Evolutionary conservation across 805 yeast species (phyloP), one percentile per base, ranked within the genome.

Genomic region (Martiniozyma abietophila): DNA sequence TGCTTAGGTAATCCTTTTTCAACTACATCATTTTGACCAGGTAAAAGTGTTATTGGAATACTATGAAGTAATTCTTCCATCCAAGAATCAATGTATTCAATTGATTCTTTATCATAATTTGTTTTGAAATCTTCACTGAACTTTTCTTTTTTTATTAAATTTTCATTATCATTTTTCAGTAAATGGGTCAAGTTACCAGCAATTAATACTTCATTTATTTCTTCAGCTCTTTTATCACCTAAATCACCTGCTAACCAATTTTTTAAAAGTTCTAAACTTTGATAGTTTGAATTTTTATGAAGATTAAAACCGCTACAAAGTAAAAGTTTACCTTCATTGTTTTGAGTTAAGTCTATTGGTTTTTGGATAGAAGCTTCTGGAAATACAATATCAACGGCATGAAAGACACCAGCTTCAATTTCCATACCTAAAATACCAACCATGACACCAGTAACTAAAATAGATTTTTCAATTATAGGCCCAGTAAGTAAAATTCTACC

Each of bases 381-480:
- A 45, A 74, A 80, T 2, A 71, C 71, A 2, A 88, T 64, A 50
- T 88, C 97, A 45, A 83, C 71, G 5, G 84, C 83, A 39, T 80
- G 82, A 54, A 92, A 88, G 2, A 77, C 65, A 4, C 97, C 97
- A 0, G 86, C 76, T 29, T 71, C 75, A 7, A 80, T 67, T 51
- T 88, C 96, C 61, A 83, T 76, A 1, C 98, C 98, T 8, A 86
- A 54, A 1, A 86, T 70, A 0, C 89, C 97, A 6, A 86, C 74
- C 0, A 88, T 79, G n/a, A 76, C 69, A 4, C 98, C 98, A 0
- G 96, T 92, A 0, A 88, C 94, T 18, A 89, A 62, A 3, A 79
- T 69, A 14, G 71, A 63, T 32, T 63, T 61, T 27, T 81, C 65
- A 21, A 77, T 55, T 12, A 69, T 67, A 31, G 85, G 88, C 29